Evolutionary conservation across 345 rosid genomes (phyloP).

Genomic region (Linum tenue): DNA sequence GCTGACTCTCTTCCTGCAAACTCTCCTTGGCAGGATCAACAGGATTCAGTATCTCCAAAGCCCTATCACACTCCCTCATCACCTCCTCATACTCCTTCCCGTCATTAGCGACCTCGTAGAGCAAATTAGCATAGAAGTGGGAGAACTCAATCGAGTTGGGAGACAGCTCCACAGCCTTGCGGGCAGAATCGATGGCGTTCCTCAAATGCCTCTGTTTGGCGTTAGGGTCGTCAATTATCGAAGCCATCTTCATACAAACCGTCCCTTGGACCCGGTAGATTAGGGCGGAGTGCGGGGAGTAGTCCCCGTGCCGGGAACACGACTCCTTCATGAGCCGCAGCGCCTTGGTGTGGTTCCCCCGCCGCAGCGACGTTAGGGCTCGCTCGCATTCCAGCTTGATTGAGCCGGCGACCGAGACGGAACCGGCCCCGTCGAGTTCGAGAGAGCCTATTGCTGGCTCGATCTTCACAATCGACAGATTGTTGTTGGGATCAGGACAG

Average conservation of each 20-base stretch:
- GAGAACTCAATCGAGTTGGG: slow-evolving; percentile 74
- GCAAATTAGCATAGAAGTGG: slow-evolving; percentile 75
- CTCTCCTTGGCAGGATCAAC: slow-evolving; percentile 88
- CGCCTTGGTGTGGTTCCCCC: slow-evolving; percentile 84
- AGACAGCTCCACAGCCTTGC: slow-evolving; percentile 60
- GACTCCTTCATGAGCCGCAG: slow-evolving; percentile 79
- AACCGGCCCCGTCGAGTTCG: slow-evolving; percentile 17
- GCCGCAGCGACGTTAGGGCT: slow-evolving; percentile 64
- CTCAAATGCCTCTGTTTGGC: slow-evolving; percentile 59
- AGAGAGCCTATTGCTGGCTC: slow-evolving; percentile 9
- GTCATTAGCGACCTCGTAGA: slow-evolving; percentile 72
- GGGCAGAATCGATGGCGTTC: slow-evolving; percentile 67
- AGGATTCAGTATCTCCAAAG: slow-evolving; percentile 60
- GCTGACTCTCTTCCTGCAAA: slow-evolving; percentile 79
- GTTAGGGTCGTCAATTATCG: slow-evolving; percentile 63
- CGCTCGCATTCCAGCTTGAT: slow-evolving; percentile 79
- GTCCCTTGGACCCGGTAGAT: slow-evolving; percentile 80
- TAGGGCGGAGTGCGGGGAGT: slow-evolving; percentile 43
- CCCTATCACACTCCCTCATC: slow-evolving; percentile 71
- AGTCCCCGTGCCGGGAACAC: slow-evolving; percentile 38
- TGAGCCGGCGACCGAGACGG: slow-evolving; percentile 21
- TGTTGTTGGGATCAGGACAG: slow-evolving; percentile 8
- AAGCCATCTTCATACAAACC: slow-evolving; percentile 58
- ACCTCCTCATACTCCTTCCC: slow-evolving; percentile 82
- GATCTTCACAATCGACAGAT: slow-evolving; percentile 24